Conservation (phyloP, 352 stramenopile genomes). For the Globisporangium megalacanthum region DNA sequence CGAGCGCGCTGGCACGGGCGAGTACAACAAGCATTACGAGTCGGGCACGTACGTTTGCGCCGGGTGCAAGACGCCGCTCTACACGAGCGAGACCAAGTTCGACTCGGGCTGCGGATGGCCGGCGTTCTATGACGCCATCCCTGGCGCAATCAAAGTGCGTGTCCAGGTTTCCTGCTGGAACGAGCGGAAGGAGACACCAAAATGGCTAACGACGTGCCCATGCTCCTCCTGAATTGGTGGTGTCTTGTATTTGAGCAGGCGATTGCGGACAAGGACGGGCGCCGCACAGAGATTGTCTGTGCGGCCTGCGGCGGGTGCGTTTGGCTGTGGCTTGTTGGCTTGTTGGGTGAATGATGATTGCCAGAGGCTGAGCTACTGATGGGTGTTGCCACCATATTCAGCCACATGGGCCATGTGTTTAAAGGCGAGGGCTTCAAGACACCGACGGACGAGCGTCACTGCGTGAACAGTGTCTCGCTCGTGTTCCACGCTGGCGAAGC, state of each 20-base stretch:
- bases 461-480: conserved; percentile 88
- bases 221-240: too few relatives aligned
- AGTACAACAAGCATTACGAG: conserved; percentile 88
- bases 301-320: conserved; percentile 78
- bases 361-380: background rate
- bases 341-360: background rate
- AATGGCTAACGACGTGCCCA: background rate
- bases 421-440: conserved; percentile 87
- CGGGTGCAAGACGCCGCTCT: conserved; percentile 83
- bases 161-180: background rate
- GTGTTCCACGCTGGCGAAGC: conserved; percentile 74
- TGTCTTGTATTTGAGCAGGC: conserved; percentile 21
- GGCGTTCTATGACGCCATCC: conserved; percentile 88
- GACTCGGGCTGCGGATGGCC: conserved; percentile 89
- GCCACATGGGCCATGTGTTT: conserved; percentile 90
- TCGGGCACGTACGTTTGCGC: conserved; percentile 85
- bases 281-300: conserved; percentile 86
- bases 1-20: conserved; percentile 80
- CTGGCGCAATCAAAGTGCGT: conserved; percentile 74
- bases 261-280: conserved; percentile 60
- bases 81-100: conserved; percentile 88
- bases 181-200: too few relatives aligned
- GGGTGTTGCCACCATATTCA: conserved; percentile 10
- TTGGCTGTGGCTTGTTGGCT: background rate
- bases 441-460: conserved; percentile 85